Base-by-base conservation (phyloP, 2,329 filamentous ascomycete genomes). In the Penicillium brasilianum region DNA sequence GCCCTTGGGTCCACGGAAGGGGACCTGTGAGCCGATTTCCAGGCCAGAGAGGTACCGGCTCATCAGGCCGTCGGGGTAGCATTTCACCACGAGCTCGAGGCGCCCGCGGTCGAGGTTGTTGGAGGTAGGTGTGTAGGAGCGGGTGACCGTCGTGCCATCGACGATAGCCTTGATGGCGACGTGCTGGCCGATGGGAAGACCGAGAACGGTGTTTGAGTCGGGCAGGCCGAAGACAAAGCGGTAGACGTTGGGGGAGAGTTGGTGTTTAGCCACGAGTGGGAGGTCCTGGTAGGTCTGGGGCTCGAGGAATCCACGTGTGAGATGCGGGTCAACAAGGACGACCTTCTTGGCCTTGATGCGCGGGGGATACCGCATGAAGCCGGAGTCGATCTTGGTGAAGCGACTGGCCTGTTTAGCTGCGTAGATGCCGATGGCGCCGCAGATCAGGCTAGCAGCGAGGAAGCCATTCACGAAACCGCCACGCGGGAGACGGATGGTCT, bases 131-230 rank as follows among this genome's bases (percentile, higher is more conserved):
- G 84, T 87, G 66, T 87, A 87, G 1, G 84, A 85, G 10, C 85
- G 76, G 2, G 77, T 73, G 9, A 87, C 79, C 0, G 73, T 82
- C 72, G 9, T 14, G 20, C 80, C 82, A 49, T 82, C 75, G 10
- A 86, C 69, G 1, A 71, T 72, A 2, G 82, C 82, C 57, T 79
- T 79, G 61, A 87, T 83, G 48, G 83, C 78, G 6, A 87, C 78
- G 63, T 87, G 85, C 67, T 87, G 84, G 6, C 85, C 85, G 9
- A 82, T 84, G 0, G 85, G 85, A 5, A 87, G 77, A 1, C 85
- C 84, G 2, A 86, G 77, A 0, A 85, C 74, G 1, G 78, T 77
- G 10, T 70, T 67, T 0, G 73, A 64, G 0, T 74, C 76, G 1
- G 85, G 84, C 1, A 87, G 76, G 20, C 76, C 72, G 43, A 87